Base-by-base conservation (phyloP, 257 asterid genomes). In the Galeopsis tetrahit region DNA sequence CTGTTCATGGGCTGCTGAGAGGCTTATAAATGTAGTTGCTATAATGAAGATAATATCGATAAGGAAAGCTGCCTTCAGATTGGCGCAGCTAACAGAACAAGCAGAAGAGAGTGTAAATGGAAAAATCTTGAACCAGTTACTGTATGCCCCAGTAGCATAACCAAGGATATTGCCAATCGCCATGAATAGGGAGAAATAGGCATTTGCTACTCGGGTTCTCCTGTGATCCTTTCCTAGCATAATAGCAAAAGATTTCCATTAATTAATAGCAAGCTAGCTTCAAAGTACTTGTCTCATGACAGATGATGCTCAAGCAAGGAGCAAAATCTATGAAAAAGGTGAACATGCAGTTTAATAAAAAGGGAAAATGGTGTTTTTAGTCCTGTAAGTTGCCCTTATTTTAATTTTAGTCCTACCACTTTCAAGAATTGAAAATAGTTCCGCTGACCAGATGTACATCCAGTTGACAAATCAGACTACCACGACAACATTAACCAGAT, bases 121-220 rank as follows among this genome's bases (percentile, higher is more conserved):
- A 44, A 92, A 80, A 66, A 88, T 74, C 83, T 88, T 92, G 85
- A 64, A 88, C 98, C 98, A 92, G 72, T 70, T 72, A 75, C 89
- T 88, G 73, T 83, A 90, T 55, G 98, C 79, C 60, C 98, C 98
- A 75, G 97, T 84, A 2, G 97, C 98, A 60, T 74, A 92, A 35
- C 98, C 98, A 55, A 92, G 91, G 66, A 92, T 66, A 75, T 90
- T 92, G 57, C 98, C 96, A 40, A 90, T 82, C 11, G 98, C 98
- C 96, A 90, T 90, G 80, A 84, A 65, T 52, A 90, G 69, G 14
- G 95, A 92, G 81, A 85, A 90, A 71, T 92, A 92, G 3, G 97
- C 89, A 83, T 90, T 88, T 59, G 96, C 96, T 53, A 92, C 91
- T 32, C 97, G 89, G 36, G 86, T 88, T 85, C 97, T 85, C 82